Conservation (phyloP, 352 stramenopile genomes). For the Pythium dissimile region DNA sequence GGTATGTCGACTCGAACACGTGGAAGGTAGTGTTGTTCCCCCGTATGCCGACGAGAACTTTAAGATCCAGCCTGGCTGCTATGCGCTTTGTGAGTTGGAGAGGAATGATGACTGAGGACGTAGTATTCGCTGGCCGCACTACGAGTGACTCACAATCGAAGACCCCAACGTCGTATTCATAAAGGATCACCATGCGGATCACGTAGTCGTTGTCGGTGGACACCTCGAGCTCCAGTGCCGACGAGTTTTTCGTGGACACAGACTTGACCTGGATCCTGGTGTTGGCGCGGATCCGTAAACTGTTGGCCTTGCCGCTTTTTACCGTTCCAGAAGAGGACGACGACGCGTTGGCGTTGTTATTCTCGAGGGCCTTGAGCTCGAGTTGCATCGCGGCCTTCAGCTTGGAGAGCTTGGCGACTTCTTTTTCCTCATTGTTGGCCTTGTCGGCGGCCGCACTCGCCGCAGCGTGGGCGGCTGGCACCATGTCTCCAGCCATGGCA, state of each 20-base stretch:
- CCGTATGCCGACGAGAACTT: slow-evolving; percentile 75
- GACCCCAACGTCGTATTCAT: slow-evolving; percentile 84
- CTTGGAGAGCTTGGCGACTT: slow-evolving; percentile 80
- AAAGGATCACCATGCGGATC: slow-evolving; percentile 86
- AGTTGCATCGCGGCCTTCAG: slow-evolving; percentile 66
- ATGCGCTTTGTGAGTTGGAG: slow-evolving; percentile 68
- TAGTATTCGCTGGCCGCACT: slow-evolving; percentile 45
- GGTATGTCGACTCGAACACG: slow-evolving; percentile 80
- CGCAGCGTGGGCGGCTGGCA: slow-evolving; percentile 12
- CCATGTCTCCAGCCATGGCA: slow-evolving; percentile 42
- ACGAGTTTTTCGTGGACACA: slow-evolving; percentile 45
- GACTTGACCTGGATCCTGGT: slow-evolving; percentile 63
- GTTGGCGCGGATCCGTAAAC: slow-evolving; percentile 46
- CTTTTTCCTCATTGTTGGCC: slow-evolving; percentile 59
- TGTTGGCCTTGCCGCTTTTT: slow-evolving; percentile 34
- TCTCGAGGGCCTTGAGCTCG: slow-evolving; percentile 77
- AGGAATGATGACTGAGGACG: slow-evolving; percentile 40
- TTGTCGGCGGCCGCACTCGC: slow-evolving; percentile 33
- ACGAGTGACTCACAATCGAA: slow-evolving; percentile 86
- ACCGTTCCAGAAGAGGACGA: slow-evolving; percentile 2
- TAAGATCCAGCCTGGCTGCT: slow-evolving; percentile 61
- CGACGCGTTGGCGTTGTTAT: slow-evolving; percentile 24
- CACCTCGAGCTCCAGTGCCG: slow-evolving; percentile 75
- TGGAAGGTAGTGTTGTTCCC: slow-evolving; percentile 79
- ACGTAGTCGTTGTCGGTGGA: slow-evolving; percentile 82